Evolutionary conservation across 495 filamentous ascomycete species (phyloP).

Genomic region (Talaromyces wortmannii): DNA sequence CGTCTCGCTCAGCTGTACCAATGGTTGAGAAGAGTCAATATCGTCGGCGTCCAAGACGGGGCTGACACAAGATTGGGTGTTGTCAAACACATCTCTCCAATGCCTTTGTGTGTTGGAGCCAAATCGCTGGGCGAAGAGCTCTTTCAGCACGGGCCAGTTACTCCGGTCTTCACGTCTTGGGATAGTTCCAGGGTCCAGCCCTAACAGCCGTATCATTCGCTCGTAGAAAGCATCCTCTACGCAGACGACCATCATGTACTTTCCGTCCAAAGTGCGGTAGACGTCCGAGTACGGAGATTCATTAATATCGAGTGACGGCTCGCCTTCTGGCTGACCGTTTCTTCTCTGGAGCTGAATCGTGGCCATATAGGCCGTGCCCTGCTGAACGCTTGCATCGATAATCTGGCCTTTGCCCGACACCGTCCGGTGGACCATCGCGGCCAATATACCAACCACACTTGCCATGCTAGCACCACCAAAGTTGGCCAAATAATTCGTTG

Average conservation of each 20-base stretch:
- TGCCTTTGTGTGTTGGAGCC: neutral
- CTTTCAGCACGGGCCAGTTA: neutral
- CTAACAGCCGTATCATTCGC: neutral
- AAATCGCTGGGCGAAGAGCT: neutral
- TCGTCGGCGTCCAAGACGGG: constrained; percentile 3
- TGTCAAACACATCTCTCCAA: constrained; percentile 2
- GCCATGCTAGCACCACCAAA: constrained; percentile 3
- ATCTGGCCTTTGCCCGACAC: constrained; percentile 3
- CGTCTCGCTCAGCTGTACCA: constrained; percentile 2
- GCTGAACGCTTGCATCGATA: constrained; percentile 4
- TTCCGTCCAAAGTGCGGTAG: constrained; percentile 1
- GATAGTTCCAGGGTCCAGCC: neutral
- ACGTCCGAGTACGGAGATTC: neutral
- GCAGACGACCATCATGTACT: constrained; percentile 2
- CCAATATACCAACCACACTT: neutral
- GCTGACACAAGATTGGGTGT: neutral
- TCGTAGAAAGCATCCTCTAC: constrained; percentile 2
- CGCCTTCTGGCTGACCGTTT: neutral
- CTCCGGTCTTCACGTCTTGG: neutral
- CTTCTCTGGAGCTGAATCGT: neutral
- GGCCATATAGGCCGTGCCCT: constrained; percentile 1
- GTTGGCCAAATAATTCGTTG: constrained; percentile 2
- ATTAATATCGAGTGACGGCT: neutral
- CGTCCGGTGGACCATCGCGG: neutral
- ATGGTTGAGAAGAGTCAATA: neutral